Base-by-base conservation (phyloP, 2,329 filamentous ascomycete species). In the Penicillium sp. region DNA sequence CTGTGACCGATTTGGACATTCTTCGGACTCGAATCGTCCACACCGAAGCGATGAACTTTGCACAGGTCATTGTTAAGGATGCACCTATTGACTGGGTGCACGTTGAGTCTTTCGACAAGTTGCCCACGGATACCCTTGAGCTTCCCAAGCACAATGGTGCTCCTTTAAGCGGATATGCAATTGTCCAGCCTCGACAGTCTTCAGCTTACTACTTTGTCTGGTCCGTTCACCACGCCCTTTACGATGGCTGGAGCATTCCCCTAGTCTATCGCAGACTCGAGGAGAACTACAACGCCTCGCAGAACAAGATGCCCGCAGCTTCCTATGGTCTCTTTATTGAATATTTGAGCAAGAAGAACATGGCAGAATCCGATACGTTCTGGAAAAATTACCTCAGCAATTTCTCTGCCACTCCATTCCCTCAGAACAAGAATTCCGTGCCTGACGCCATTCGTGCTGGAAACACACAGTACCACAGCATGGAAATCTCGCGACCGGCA, bases 181-280 rank as follows among this genome's bases (percentile, higher is more conserved):
- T 79, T 27, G 69, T 78, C 4, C 60, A 70, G 24, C 61, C 72
- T 2, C 59, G 50, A 18, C 46, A 52, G 9, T 68, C 66, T 1
- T 63, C 67, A 13, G 55, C 56, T 37, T 62, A 64, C 2, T 76
- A 80, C 61, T 79, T 84, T 18, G 74, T 82, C 3, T 81, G 80
- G 72, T 80, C 79, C 0, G 76, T 82, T 52, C 82, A 84, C 58
- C 82, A 84, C 54, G 80, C 80, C 5, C 70, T 84, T 1, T 84
- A 83, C 60, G 82, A 84, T 68, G 82, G 81, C 10, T 80, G 75
- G 77, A 78, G 75, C 46, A 66, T 78, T 52, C 70, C 73, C 3
- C 65, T 77, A 14, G 69, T 79, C 27, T 69, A 77, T 46, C 66
- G 70, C 16, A 71, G 71, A 56, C 71, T 79, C 3, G 71, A 77